Percentiles rank a stretch among this genome's conserved stretches.
Evolutionary conservation across 2,329 filamentous ascomycete species (phyloP).

Genomic region (Blastomyces emzantsi): DNA sequence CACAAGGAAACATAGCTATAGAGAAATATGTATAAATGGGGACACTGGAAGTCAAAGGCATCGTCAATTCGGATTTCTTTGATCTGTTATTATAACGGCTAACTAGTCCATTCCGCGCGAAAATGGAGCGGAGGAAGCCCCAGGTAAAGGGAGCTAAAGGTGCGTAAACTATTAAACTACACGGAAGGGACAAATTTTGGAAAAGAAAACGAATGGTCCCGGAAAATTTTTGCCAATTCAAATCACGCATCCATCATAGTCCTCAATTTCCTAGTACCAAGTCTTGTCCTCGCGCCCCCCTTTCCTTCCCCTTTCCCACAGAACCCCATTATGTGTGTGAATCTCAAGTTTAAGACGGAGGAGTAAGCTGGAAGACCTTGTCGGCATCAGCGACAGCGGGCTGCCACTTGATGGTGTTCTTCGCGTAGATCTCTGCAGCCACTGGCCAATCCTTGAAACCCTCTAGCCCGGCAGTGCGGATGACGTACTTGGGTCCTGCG

Average conservation of each 20-base stretch:
- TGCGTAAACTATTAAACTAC: background rate
- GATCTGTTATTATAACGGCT: background rate
- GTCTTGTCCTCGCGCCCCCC: background rate
- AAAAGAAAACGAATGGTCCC: background rate
- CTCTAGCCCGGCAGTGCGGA: constrained; percentile 44
- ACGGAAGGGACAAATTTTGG: background rate
- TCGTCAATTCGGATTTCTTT: background rate
- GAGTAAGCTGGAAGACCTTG: constrained; percentile 37
- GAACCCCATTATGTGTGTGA: background rate
- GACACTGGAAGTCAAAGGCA: background rate
- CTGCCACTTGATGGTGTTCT: constrained; percentile 45
- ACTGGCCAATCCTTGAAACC: constrained; percentile 41
- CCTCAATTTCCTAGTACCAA: background rate
- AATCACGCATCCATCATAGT: background rate
- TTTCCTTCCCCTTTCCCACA: background rate
- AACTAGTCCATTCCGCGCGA: background rate
- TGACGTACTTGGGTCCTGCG: constrained; percentile 42
- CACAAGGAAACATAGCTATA: background rate
- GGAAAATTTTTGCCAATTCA: background rate
- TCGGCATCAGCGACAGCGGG: constrained; percentile 38
- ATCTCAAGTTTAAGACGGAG: constrained; percentile 24
- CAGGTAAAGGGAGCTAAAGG: background rate
- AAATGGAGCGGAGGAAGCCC: background rate
- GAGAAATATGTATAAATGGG: background rate
- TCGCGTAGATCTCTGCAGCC: constrained; percentile 47